Evolutionary conservation across 257 asterid species (phyloP).

Genomic region (Voacanga thouarsii): DNA sequence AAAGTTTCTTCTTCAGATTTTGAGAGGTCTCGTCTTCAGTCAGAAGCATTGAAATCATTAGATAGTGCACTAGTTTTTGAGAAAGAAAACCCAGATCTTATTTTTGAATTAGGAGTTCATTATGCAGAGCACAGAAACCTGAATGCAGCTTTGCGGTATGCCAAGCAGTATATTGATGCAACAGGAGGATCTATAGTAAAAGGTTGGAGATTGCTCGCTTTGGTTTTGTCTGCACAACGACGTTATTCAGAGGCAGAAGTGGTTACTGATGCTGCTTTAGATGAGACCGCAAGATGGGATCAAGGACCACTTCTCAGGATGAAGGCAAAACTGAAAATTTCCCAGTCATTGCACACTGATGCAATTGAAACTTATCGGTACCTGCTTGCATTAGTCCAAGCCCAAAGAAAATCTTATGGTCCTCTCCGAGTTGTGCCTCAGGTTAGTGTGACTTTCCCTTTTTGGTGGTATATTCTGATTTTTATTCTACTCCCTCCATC

Average conservation of each 20-base stretch:
- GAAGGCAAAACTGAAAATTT: conserved; percentile 82
- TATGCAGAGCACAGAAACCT: conserved; percentile 87
- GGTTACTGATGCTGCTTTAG: conserved; percentile 89
- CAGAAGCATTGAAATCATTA: conserved; percentile 86
- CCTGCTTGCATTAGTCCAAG: conserved; percentile 94
- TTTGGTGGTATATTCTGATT: background rate
- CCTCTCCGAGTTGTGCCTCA: conserved; percentile 51
- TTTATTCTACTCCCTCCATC: too few species aligned
- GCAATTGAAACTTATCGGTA: conserved; percentile 82
- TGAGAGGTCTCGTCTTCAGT: conserved; percentile 88
- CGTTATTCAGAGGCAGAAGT: conserved; percentile 85
- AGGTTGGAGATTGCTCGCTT: conserved; percentile 94
- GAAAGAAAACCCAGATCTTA: conserved; percentile 71
- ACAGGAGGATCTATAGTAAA: conserved; percentile 81
- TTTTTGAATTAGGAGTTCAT: conserved; percentile 79
- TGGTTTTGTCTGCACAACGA: conserved; percentile 85
- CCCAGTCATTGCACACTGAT: conserved; percentile 69
- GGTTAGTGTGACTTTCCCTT: conserved; percentile 41
- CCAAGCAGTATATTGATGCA: conserved; percentile 76
- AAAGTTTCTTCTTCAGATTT: conserved; percentile 77
- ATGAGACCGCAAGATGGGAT: conserved; percentile 94
- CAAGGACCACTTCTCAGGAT: conserved; percentile 86
- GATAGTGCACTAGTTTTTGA: conserved; percentile 67
- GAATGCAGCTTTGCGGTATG: conserved; percentile 76
- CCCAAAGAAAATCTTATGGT: conserved; percentile 77